Evolutionary conservation across 2,329 filamentous ascomycete species (phyloP), one percentile per base, ranked within the genome.

Genomic region (Furcasterigmium sp.): DNA sequence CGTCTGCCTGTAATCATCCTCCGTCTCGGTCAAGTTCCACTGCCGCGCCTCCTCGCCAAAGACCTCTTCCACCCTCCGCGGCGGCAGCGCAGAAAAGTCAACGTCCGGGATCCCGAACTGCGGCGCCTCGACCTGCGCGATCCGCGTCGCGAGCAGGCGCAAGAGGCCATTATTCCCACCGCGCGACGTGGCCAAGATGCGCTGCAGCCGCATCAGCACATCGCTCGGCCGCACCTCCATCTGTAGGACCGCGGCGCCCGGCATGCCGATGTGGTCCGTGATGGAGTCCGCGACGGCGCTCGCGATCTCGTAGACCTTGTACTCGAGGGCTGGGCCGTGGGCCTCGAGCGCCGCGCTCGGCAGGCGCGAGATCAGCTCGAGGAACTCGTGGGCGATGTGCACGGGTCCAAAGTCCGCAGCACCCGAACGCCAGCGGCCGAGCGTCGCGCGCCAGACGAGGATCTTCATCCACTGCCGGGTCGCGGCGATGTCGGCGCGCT

Each of bases 401-500:
- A 74, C 57, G 0, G 70, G 70, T 41, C 65, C 56, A 47, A 60
- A 49, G 2, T 52, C 45, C 23, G 54, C 45, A 11, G 32, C 18
- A 15, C 32, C 60, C 13, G 52, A 46, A 4, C 42, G 43, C 37
- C 53, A 50, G 18, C 49, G 48, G 25, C 55, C 61, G 3, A 64
- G 54, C 1, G 65, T 61, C 2, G 67, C 59, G 14, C 68, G 61
- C 71, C 70, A 75, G 13, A 73, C 47, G 3, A 74, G 62, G 34
- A 70, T 65, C 8, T 69, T 64, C 70, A 75, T 74, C 71, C 71
- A 75, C 37, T 73, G 69, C 2, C 68, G 57, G 0, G 71, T 74
- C 3, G 73, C 69, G 44, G 63, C 67, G n/a, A 75, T 61, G 39
- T 74, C 71, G 4, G 69, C 71, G 8, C 64, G 64, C 43, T 75